Conservation (phyloP, 768 basidiomycete species). For the Dentipellis fragilis region DNA sequence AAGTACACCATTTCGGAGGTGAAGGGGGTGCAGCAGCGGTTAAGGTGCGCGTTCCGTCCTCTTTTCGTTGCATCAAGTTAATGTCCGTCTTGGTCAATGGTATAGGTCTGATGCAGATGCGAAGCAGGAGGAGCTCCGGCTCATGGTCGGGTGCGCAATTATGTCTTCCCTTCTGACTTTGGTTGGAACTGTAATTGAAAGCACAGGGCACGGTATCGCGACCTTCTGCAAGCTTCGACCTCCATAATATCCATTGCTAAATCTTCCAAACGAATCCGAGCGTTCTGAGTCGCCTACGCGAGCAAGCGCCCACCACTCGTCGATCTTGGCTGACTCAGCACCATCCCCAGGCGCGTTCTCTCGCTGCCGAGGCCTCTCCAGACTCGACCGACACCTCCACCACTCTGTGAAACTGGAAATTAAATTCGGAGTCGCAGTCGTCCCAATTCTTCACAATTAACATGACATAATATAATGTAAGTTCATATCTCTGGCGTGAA, state of each 20-base stretch:
- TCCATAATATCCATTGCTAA: slow-evolving; percentile 71
- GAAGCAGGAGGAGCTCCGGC: slow-evolving; percentile 78
- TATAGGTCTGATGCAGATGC: slow-evolving; percentile 70
- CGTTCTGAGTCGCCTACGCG: neutral
- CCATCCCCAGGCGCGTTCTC: neutral
- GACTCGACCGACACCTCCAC: neutral
- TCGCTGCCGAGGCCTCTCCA: neutral
- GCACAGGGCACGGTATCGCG: slow-evolving; percentile 82
- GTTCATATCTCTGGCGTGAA: neutral
- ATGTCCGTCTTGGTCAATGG: slow-evolving; percentile 1
- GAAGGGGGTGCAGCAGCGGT: slow-evolving; percentile 50
- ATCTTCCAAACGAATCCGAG: slow-evolving; percentile 44
- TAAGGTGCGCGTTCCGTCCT: slow-evolving; percentile 38
- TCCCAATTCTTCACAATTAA: neutral
- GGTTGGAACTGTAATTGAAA: slow-evolving; percentile 37
- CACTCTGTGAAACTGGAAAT: neutral
- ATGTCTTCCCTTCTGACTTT: neutral
- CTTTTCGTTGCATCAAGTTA: slow-evolving; percentile 3
- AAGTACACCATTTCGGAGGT: slow-evolving; percentile 66
- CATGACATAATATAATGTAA: neutral
- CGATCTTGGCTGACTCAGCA: too few relatives aligned
- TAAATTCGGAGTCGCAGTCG: neutral
- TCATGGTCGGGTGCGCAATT: slow-evolving; percentile 83
- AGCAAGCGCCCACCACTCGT: neutral
- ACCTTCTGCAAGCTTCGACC: slow-evolving; percentile 76